Conservation (phyloP, 176 grass and related monocot genomes). For the Pontederia crassipes region DNA sequence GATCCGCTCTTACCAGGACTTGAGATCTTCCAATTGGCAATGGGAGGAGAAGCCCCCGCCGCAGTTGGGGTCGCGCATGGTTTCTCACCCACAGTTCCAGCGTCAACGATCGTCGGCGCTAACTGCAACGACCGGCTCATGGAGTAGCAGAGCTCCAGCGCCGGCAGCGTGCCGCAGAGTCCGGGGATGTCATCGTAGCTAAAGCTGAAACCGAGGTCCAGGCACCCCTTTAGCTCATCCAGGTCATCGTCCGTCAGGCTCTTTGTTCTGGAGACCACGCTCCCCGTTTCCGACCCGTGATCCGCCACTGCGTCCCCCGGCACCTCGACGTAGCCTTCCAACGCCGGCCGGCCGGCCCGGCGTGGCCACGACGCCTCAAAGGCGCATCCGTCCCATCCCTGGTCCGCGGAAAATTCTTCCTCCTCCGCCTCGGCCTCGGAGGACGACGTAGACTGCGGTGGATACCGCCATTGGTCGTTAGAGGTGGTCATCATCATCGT, state of each 20-base stretch:
- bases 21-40: too few relatives aligned
- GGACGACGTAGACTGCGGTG: not conserved
- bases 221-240: slow-evolving; percentile 8
- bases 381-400: not conserved
- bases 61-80: too few relatives aligned
- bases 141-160: slow-evolving; percentile 16
- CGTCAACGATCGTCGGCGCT: too few relatives aligned
- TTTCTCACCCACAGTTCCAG: too few relatives aligned
- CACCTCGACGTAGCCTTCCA: slow-evolving; percentile 3
- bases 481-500: not conserved
- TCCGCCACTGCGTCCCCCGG: not conserved
- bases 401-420: too few relatives aligned
- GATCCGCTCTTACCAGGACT: too few relatives aligned
- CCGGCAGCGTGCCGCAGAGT: slow-evolving; percentile 10
- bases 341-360: not conserved
- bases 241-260: slow-evolving; percentile 11
- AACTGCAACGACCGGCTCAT: slow-evolving; percentile 12
- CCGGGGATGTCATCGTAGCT: slow-evolving; percentile 11
- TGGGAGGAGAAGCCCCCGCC: too few relatives aligned
- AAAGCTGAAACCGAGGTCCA: slow-evolving; percentile 12
- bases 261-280: slow-evolving; percentile 2
- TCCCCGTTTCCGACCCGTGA: not conserved
- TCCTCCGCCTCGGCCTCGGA: not conserved
- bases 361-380: slow-evolving; percentile 4
- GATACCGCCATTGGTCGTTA: not conserved